These are phyloP conservation scores for Mycena sp. DNA, from an alignment of 1,284 basidiomycete genomes.

Conservation along the genomic window DNA sequence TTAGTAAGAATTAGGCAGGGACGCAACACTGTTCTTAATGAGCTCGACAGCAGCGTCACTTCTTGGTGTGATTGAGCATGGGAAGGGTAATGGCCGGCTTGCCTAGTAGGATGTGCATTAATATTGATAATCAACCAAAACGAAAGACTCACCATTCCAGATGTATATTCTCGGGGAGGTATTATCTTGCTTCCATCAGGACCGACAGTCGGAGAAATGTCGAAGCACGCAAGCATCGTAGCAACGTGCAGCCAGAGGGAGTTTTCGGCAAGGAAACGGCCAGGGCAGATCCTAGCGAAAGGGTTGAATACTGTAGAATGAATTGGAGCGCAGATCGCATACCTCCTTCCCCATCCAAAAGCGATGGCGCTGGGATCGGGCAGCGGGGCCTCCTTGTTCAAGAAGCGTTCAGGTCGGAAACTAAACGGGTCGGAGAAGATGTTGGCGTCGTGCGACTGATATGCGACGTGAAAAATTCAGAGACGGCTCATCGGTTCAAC, in stretches of 20 bases:
- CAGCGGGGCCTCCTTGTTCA: slow-evolving; percentile 42
- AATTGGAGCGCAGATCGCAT: not conserved
- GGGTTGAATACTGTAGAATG: not conserved
- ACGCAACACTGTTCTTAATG: slow-evolving; percentile 41
- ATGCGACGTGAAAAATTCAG: not conserved
- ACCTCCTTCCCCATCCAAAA: slow-evolving; percentile 70
- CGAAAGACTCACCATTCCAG: slow-evolving; percentile 21
- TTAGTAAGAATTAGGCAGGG: slow-evolving; percentile 15
- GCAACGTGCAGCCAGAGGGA: slow-evolving; percentile 40
- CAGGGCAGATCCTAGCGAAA: slow-evolving; percentile 40
- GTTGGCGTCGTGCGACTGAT: slow-evolving; percentile 28
- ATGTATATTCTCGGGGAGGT: slow-evolving; percentile 29
- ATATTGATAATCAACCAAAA: not conserved
- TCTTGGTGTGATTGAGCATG: slow-evolving; percentile 65
- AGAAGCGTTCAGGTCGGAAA: slow-evolving; percentile 34
- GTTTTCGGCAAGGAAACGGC: slow-evolving; percentile 62
- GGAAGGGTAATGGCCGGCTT: slow-evolving; percentile 69
- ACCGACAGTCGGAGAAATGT: slow-evolving; percentile 20
- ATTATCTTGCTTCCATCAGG: slow-evolving; percentile 23
- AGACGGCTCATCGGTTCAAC: too few species aligned
- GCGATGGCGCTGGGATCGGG: slow-evolving; percentile 57
- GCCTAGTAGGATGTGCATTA: not conserved
- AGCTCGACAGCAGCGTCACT: slow-evolving; percentile 59
- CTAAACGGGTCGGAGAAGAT: slow-evolving; percentile 33
- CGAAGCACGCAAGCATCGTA: slow-evolving; percentile 32